phyloP scores from a whole-genome alignment of 2,329 filamentous ascomycete genomes.

The Penicillium aurantiogriseum region DNA sequence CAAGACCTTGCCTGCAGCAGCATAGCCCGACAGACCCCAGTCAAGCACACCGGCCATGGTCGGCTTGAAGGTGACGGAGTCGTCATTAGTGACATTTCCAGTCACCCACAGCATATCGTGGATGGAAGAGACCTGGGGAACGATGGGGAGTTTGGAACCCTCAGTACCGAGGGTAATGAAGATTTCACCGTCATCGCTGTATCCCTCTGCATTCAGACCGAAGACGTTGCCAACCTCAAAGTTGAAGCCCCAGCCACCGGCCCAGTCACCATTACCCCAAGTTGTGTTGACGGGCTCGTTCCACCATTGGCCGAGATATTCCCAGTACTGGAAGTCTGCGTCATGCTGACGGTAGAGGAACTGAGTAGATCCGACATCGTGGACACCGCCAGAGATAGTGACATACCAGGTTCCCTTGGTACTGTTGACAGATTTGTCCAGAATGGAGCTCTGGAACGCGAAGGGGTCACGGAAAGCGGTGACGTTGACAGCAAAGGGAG shows the following conservation, averaged over 20 bases:
- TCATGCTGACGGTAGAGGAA: constrained; percentile 21
- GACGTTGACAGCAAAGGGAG: constrained; percentile 18
- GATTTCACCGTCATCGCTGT: constrained; percentile 15
- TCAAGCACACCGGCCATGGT: constrained; percentile 22
- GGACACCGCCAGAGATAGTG: constrained; percentile 21
- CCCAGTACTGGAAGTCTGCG: constrained; percentile 19
- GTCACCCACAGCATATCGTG: constrained; percentile 23
- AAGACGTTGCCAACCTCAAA: constrained; percentile 21
- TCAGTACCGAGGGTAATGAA: constrained; percentile 20
- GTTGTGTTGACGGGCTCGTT: constrained; percentile 18
- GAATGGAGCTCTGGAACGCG: constrained; percentile 15
- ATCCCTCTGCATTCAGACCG: constrained; percentile 15
- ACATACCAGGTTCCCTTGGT: constrained; percentile 18
- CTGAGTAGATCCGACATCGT: constrained; percentile 13
- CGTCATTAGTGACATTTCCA: constrained; percentile 9
- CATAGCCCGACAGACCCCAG: constrained; percentile 20
- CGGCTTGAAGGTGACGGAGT: constrained; percentile 12
- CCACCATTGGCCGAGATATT: constrained; percentile 24
- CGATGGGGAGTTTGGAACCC: constrained; percentile 12
- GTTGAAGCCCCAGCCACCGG: constrained; percentile 21
- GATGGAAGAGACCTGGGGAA: constrained; percentile 14
- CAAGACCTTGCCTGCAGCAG: constrained; percentile 20
- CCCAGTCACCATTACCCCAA: constrained; percentile 23
- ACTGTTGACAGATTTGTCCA: constrained; percentile 12
- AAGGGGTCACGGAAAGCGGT: constrained; percentile 23